Conservation (phyloP, 1,284 basidiomycete genomes). For the Apiotrichum montevideense region DNA sequence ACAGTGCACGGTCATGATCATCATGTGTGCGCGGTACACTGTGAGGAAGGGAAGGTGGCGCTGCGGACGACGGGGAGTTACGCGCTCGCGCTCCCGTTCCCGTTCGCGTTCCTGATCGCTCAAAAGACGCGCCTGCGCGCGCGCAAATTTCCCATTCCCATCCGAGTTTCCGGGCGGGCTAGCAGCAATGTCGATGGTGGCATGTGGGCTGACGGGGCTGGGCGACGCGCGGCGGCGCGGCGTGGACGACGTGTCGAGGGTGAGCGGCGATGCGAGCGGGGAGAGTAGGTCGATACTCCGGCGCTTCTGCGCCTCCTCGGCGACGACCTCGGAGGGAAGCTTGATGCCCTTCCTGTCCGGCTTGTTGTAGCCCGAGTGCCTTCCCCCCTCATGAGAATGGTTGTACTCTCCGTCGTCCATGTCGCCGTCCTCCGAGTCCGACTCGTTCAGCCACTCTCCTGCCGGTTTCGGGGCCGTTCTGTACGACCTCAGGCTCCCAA, state of each 20-base stretch:
- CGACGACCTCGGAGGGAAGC: conserved; percentile 12
- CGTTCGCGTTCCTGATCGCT: conserved; percentile 1
- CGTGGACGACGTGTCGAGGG: background rate
- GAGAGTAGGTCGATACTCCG: background rate
- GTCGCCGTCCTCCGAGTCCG: conserved; percentile 16
- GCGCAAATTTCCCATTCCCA: background rate
- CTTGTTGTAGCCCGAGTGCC: conserved; percentile 30
- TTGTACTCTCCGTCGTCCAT: conserved; percentile 36
- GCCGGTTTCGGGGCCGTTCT: conserved; percentile 17
- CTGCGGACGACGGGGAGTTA: too few relatives aligned
- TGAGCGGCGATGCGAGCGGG: background rate
- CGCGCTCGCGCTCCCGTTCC: background rate
- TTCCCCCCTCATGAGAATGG: conserved; percentile 13
- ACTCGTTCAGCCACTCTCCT: conserved; percentile 41
- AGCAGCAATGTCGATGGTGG: conserved; percentile 2
- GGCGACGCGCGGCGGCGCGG: conserved; percentile 1
- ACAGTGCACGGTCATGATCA: conserved; percentile 81
- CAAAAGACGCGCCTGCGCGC: background rate
- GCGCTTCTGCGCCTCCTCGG: conserved; percentile 3
- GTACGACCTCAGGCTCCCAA: background rate
- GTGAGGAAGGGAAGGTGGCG: conserved; percentile 58
- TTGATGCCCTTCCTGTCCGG: conserved; percentile 16
- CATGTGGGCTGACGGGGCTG: background rate
- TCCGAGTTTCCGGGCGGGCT: background rate
- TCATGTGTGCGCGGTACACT: conserved; percentile 89